A percentile compares a stretch with the other conserved stretches of the same genome.
Conservation (phyloP, 2,329 filamentous ascomycete genomes). For the Xylariaceae sp. region DNA sequence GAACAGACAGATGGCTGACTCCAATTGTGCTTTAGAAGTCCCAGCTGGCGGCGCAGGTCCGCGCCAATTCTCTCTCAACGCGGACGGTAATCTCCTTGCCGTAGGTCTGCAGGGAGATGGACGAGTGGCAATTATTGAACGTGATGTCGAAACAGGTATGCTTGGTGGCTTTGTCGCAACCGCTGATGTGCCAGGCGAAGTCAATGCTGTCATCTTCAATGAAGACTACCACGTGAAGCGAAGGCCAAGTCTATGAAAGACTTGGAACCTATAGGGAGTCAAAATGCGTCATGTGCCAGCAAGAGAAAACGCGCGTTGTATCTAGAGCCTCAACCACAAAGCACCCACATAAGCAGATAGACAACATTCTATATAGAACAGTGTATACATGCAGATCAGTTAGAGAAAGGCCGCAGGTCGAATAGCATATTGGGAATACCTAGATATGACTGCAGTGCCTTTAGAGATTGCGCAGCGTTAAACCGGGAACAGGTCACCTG, state of each 20-base stretch:
- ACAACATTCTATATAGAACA: too few relatives aligned
- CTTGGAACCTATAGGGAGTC: background rate
- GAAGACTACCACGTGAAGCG: conserved; percentile 32
- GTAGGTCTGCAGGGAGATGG: conserved; percentile 62
- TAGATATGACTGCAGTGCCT: too few relatives aligned
- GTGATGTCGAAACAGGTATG: conserved; percentile 58
- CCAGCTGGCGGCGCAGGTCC: conserved; percentile 64
- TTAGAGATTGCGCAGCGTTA: conserved; percentile 4
- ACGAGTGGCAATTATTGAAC: conserved; percentile 58
- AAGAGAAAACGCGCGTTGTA: too few relatives aligned
- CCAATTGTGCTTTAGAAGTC: conserved; percentile 35
- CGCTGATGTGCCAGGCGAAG: conserved; percentile 41
- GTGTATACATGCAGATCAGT: background rate
- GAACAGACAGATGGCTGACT: too few relatives aligned
- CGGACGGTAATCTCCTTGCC: conserved; percentile 60
- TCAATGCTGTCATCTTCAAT: conserved; percentile 48
- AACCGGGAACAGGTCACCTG: conserved; percentile 12
- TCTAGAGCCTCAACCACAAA: too few relatives aligned
- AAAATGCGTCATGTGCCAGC: too few relatives aligned
- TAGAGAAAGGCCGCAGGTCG: conserved; percentile 3
- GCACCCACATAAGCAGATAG: too few relatives aligned
- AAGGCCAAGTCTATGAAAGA: background rate
- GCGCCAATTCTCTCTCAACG: conserved; percentile 52
- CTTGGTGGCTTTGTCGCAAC: conserved; percentile 48
- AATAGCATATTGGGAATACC: too few relatives aligned